Conservation (phyloP, 2,329 filamentous ascomycete genomes). For the Epichloe festucae region DNA sequence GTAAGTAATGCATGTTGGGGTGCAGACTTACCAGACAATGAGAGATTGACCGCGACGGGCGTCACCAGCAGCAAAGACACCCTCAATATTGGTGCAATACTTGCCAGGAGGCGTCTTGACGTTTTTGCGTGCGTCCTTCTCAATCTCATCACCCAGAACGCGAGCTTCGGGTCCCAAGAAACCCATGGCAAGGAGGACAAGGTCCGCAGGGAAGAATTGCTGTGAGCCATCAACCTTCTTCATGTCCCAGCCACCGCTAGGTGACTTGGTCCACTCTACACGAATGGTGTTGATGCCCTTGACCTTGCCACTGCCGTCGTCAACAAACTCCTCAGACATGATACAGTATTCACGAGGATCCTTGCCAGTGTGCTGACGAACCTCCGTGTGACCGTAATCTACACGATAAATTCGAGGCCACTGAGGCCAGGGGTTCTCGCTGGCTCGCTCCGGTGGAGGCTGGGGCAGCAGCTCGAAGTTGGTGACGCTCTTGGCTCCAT, state of each 20-base stretch:
- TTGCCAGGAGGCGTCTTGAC: slow-evolving; percentile 84
- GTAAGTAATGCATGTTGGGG: background rate
- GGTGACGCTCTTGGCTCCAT: slow-evolving; percentile 88
- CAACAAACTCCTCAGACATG: slow-evolving; percentile 94
- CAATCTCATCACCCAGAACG: slow-evolving; percentile 73
- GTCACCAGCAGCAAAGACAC: slow-evolving; percentile 89
- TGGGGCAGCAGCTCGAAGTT: slow-evolving; percentile 95
- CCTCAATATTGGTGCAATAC: slow-evolving; percentile 77
- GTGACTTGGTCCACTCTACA: slow-evolving; percentile 89
- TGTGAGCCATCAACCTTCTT: slow-evolving; percentile 89
- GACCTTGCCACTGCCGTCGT: slow-evolving; percentile 74
- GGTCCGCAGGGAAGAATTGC: slow-evolving; percentile 91
- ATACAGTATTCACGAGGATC: slow-evolving; percentile 96
- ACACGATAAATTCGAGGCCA: slow-evolving; percentile 97
- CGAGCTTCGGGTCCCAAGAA: slow-evolving; percentile 90
- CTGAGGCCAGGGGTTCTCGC: slow-evolving; percentile 95
- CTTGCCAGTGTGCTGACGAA: slow-evolving; percentile 90
- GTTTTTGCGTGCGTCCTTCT: slow-evolving; percentile 88
- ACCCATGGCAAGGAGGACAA: slow-evolving; percentile 92
- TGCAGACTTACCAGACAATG: slow-evolving; percentile 70
- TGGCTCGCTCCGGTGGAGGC: slow-evolving; percentile 77
- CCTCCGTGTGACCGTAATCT: slow-evolving; percentile 95
- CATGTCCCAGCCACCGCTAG: slow-evolving; percentile 93
- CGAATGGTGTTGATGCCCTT: slow-evolving; percentile 94
- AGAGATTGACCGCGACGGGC: slow-evolving; percentile 89